These are phyloP conservation scores for Aspergillus taichungensis DNA, from an alignment of 495 filamentous ascomycete species.

Conservation along the genomic window DNA sequence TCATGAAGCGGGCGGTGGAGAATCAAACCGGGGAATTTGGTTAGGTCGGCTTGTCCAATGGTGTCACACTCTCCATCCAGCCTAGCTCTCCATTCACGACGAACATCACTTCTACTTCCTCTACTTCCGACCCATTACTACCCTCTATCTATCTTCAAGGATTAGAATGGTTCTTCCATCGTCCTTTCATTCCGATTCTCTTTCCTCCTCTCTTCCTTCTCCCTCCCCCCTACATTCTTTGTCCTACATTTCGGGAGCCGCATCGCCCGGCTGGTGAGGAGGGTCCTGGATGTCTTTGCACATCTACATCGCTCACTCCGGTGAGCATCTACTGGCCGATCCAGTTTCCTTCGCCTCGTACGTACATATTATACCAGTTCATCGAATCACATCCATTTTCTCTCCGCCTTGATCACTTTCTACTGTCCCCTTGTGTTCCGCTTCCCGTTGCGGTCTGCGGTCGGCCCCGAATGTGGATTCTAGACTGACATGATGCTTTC, in stretches of 20 bases:
- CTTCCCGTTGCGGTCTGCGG: neutral
- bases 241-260: conserved; percentile 15
- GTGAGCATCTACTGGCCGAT: conserved; percentile 70
- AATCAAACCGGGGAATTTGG: no score
- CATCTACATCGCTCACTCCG: conserved; percentile 82
- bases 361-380: conserved; percentile 17
- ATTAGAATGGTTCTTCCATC: neutral
- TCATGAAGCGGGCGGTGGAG: no score
- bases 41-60: no score
- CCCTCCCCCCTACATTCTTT: conserved; percentile 21
- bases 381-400: conserved; percentile 1
- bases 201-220: conserved; percentile 12
- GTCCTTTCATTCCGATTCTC: conserved; percentile 6
- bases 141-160: no score
- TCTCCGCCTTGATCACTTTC: conserved; percentile 3
- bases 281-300: conserved; percentile 57
- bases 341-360: conserved; percentile 60
- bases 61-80: no score
- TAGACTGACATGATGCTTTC: conserved; percentile 2
- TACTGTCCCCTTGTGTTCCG: conserved; percentile 2
- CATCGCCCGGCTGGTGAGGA: conserved; percentile 29
- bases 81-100: no score
- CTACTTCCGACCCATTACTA: no score
- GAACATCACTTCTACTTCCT: no score
- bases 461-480: conserved; percentile 1